Conservation (phyloP, 768 basidiomycete genomes). For the Arthromyces matolae region DNA sequence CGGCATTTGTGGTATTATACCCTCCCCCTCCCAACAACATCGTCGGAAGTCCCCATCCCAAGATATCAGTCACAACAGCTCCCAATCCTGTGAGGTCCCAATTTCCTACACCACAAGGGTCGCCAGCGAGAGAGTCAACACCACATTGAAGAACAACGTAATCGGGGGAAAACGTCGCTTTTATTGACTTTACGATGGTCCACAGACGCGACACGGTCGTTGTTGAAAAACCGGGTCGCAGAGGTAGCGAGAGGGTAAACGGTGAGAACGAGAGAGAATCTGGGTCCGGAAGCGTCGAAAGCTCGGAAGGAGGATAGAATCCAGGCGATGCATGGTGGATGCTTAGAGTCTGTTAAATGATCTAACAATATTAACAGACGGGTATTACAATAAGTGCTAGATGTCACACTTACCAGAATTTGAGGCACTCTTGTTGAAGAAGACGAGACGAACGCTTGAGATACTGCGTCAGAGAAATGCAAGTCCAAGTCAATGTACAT, state of each 20-base stretch:
- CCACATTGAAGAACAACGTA: constrained; percentile 85
- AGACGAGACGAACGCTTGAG: constrained; percentile 62
- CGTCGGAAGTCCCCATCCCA: constrained; percentile 8
- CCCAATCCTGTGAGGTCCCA: constrained; percentile 54
- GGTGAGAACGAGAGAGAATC: constrained; percentile 42
- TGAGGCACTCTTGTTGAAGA: constrained; percentile 35
- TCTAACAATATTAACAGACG: not conserved
- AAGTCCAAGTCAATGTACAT: constrained; percentile 94
- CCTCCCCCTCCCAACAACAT: constrained; percentile 84
- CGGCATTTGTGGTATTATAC: constrained; percentile 79
- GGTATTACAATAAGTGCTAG: too few species aligned
- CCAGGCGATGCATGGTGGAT: constrained; percentile 80
- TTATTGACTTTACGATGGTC: constrained; percentile 58
- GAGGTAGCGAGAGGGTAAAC: constrained; percentile 77
- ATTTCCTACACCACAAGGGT: constrained; percentile 73
- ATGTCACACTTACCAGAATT: constrained; percentile 49
- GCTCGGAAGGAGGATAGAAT: constrained; percentile 72
- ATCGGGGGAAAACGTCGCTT: constrained; percentile 64
- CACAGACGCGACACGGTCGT: constrained; percentile 63
- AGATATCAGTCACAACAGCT: constrained; percentile 58
- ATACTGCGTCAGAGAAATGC: constrained; percentile 88
- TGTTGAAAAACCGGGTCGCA: constrained; percentile 66
- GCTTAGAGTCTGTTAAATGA: constrained; percentile 62
- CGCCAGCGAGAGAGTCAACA: constrained; percentile 81
- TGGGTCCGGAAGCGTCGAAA: constrained; percentile 42